Conservation (phyloP, 352 stramenopile species). For the Phytophthora melonis region DNA sequence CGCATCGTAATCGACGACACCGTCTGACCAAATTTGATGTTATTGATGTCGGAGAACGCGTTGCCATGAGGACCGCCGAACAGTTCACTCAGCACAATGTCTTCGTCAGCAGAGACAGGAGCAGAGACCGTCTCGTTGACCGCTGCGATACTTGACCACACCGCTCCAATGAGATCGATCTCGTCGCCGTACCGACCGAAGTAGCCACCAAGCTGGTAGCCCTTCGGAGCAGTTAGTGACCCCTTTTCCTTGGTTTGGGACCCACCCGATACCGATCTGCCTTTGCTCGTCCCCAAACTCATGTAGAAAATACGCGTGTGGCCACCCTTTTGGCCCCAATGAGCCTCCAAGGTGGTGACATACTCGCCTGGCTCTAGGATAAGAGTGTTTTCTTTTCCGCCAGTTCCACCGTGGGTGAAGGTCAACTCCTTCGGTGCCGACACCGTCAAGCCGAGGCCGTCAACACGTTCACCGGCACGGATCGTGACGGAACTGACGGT, state of each 20-base stretch:
- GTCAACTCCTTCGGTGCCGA: slow-evolving; percentile 25
- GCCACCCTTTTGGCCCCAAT: slow-evolving; percentile 14
- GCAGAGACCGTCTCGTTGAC: slow-evolving; percentile 25
- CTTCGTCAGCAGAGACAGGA: slow-evolving; percentile 20
- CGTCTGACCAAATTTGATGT: slow-evolving; percentile 29
- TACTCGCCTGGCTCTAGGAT: slow-evolving; percentile 23
- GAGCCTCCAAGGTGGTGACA: slow-evolving; percentile 24
- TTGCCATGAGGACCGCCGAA: slow-evolving; percentile 31
- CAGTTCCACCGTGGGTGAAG: slow-evolving; percentile 31
- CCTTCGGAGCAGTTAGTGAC: slow-evolving; percentile 20
- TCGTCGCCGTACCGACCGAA: slow-evolving; percentile 31
- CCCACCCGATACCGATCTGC: slow-evolving; percentile 19
- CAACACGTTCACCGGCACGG: slow-evolving; percentile 35
- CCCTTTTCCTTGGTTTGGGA: slow-evolving; percentile 26
- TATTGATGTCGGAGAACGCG: slow-evolving; percentile 38
- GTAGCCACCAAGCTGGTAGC: slow-evolving; percentile 34
- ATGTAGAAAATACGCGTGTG: slow-evolving; percentile 30
- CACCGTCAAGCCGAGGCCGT: slow-evolving; percentile 20
- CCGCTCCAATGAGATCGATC: slow-evolving; percentile 26
- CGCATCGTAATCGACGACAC: slow-evolving; percentile 27
- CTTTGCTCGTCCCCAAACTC: slow-evolving; percentile 18
- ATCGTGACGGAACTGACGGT: slow-evolving; percentile 37
- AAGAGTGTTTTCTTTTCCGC: slow-evolving; percentile 20
- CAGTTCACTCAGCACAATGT: slow-evolving; percentile 27
- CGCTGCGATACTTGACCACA: slow-evolving; percentile 38